Conservation (phyloP, 345 rosid genomes). For the Theobroma cacao region DNA sequence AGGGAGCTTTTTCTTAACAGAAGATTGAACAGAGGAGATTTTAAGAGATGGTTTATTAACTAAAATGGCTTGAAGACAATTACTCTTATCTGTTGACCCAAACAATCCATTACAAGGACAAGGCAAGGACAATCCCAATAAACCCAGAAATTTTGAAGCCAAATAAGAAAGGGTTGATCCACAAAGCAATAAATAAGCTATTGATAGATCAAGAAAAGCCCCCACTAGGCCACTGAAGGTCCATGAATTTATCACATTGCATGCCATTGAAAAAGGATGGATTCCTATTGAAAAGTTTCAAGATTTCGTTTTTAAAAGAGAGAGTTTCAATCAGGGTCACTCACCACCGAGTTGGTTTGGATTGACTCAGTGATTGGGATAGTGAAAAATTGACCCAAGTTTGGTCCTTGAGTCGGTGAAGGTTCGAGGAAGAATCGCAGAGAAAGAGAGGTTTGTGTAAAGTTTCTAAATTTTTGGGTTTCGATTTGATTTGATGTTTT, state of each 20-base stretch:
- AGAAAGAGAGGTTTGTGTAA: not conserved
- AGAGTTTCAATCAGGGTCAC: not conserved
- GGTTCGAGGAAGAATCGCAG: not conserved
- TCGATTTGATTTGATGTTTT: not conserved
- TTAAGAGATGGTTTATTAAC: slow-evolving; percentile 35
- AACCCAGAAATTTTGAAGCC: slow-evolving; percentile 46
- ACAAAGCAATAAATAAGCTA: slow-evolving; percentile 46
- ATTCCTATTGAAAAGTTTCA: not conserved
- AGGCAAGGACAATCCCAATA: slow-evolving; percentile 51
- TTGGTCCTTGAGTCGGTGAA: not conserved
- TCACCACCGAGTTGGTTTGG: slow-evolving; percentile 7
- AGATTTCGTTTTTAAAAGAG: not conserved
- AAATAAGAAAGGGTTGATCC: slow-evolving; percentile 46
- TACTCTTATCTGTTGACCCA: slow-evolving; percentile 26
- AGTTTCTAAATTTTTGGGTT: not conserved
- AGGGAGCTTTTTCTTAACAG: slow-evolving; percentile 38
- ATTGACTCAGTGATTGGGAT: not conserved
- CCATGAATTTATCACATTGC: slow-evolving; percentile 48
- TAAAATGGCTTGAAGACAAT: slow-evolving; percentile 48
- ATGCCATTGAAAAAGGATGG: slow-evolving; percentile 30
- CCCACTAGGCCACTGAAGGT: slow-evolving; percentile 50
- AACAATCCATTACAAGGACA: slow-evolving; percentile 61
- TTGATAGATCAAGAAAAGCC: slow-evolving; percentile 58
- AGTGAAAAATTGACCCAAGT: not conserved
- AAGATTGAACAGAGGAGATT: slow-evolving; percentile 41